phyloP scores from a whole-genome alignment of 2,329 filamentous ascomycete species.

The Nigrograna mackinnonii region DNA sequence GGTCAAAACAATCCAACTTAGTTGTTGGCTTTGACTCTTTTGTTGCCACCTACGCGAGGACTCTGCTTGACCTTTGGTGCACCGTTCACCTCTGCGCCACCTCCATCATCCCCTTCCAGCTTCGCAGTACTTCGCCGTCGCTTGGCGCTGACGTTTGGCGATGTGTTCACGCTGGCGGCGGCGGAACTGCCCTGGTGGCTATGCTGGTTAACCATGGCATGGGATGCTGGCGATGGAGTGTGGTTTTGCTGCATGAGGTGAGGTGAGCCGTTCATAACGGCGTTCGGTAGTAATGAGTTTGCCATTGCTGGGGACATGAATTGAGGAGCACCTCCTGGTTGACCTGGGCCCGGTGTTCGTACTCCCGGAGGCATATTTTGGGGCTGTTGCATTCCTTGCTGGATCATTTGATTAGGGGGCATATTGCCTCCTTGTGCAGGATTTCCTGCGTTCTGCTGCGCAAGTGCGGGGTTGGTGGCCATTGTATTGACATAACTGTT shows the following conservation, averaged over 20 bases:
- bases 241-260: slow-evolving; percentile 44
- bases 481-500: neutral
- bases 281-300: slow-evolving; percentile 55
- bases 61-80: slow-evolving; percentile 55
- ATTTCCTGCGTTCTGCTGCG: slow-evolving; percentile 17
- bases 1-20: too few species aligned
- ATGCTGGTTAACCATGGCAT: slow-evolving; percentile 60
- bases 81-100: slow-evolving; percentile 37
- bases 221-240: slow-evolving; percentile 50
- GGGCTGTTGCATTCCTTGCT: slow-evolving; percentile 20
- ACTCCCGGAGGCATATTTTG: slow-evolving; percentile 30
- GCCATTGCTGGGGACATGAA: slow-evolving; percentile 63
- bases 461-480: slow-evolving; percentile 22
- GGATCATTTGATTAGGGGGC: slow-evolving; percentile 29
- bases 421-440: slow-evolving; percentile 22
- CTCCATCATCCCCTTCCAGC: slow-evolving; percentile 58
- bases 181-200: slow-evolving; percentile 58
- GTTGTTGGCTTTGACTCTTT: neutral
- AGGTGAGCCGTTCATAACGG: slow-evolving; percentile 54
- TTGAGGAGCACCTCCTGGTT: slow-evolving; percentile 31
- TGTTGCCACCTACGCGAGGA: slow-evolving; percentile 38
- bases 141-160: slow-evolving; percentile 64
- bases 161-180: slow-evolving; percentile 63
- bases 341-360: slow-evolving; percentile 32
- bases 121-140: slow-evolving; percentile 65